Conservation (phyloP, 1,284 basidiomycete species). For the Exobasidium cylindrosporum region DNA sequence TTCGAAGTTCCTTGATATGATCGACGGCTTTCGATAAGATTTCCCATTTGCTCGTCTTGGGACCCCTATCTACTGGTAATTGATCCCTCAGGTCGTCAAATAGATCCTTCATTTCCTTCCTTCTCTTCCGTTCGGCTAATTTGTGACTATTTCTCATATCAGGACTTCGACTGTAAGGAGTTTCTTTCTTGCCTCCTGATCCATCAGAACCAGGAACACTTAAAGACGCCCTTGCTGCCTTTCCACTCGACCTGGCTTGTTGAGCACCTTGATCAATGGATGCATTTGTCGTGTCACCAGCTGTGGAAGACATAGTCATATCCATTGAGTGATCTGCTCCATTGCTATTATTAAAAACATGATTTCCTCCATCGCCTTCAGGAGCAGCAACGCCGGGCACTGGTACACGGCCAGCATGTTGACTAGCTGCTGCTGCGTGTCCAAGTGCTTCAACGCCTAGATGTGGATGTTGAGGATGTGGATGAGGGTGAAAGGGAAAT, state of each 20-base stretch:
- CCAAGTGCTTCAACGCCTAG: conserved; percentile 33
- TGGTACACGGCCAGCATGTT: conserved; percentile 40
- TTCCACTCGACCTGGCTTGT: neutral
- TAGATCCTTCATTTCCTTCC: conserved; percentile 55
- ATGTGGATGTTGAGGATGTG: conserved; percentile 7
- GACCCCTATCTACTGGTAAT: conserved; percentile 46
- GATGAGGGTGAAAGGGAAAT: neutral
- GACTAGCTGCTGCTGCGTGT: conserved; percentile 40
- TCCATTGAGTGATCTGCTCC: conserved; percentile 5
- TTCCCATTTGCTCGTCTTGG: conserved; percentile 54
- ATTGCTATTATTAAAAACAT: neutral
- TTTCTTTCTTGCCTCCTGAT: conserved; percentile 32
- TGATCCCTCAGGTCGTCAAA: conserved; percentile 52
- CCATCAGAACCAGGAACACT: neutral
- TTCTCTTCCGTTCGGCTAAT: conserved; percentile 50
- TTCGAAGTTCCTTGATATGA: neutral
- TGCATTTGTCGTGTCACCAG: neutral
- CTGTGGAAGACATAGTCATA: neutral
- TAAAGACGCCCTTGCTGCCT: neutral
- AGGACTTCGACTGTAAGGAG: conserved; percentile 49
- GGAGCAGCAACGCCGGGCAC: conserved; percentile 21
- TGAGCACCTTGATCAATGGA: neutral
- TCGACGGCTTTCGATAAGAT: conserved; percentile 27
- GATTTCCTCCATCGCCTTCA: conserved; percentile 7
- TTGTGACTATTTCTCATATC: conserved; percentile 52